A percentile compares a stretch with the other conserved stretches of the same genome.
Evolutionary conservation across 176 grass and related monocot genomes (phyloP).

Genomic region (Zoysia pacifica): DNA sequence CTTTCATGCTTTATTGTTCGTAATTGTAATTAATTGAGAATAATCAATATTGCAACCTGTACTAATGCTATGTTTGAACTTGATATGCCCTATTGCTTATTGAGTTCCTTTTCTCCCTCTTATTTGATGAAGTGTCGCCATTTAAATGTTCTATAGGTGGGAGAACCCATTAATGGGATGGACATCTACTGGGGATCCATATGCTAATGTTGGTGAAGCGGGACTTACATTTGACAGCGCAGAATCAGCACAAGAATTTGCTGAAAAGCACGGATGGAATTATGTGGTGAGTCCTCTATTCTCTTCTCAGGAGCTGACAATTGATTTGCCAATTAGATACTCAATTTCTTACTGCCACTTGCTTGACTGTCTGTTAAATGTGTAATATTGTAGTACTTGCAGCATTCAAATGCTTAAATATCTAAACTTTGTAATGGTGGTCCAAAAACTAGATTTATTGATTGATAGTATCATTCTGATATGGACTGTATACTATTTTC

Average conservation of each 20-base stretch:
- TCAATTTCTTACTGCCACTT: background rate
- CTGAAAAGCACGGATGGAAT: conserved; percentile 94
- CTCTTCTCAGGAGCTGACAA: background rate
- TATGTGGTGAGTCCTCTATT: conserved; percentile 64
- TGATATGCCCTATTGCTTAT: background rate
- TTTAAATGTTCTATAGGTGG: conserved; percentile 70
- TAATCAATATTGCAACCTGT: background rate
- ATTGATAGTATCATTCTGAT: too few species aligned
- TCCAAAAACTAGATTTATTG: background rate
- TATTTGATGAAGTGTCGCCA: background rate
- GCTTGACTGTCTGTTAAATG: background rate
- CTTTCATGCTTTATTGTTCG: conserved; percentile 28
- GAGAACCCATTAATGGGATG: conserved; percentile 99
- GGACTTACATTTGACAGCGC: conserved; percentile 72
- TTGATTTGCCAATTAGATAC: conserved; percentile 18
- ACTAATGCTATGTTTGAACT: background rate
- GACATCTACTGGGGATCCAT: conserved; percentile 98
- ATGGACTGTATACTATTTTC: background rate
- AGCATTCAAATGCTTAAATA: conserved; percentile 1
- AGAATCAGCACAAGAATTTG: conserved; percentile 84
- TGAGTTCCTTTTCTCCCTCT: background rate
- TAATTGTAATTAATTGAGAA: background rate
- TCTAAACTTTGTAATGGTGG: background rate
- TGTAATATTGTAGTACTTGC: background rate
- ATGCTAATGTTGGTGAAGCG: conserved; percentile 96